phyloP scores from a whole-genome alignment of 495 filamentous ascomycete species.

The Opeltia flavorubescens region DNA sequence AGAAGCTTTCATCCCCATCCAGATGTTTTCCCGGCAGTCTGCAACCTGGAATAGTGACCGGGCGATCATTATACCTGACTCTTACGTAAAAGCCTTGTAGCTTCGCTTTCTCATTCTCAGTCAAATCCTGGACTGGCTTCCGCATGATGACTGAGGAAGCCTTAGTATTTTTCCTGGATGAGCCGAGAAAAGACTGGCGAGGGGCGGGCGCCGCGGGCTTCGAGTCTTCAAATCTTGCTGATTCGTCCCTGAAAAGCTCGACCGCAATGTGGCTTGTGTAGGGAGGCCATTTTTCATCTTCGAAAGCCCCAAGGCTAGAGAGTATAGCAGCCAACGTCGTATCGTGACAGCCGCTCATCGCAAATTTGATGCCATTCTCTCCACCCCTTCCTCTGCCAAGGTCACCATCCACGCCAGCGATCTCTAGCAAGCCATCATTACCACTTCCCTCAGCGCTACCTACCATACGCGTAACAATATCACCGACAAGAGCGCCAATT shows the following conservation, averaged over 20 bases:
- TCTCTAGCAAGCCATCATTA: constrained; percentile 37
- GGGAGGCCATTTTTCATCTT: constrained; percentile 66
- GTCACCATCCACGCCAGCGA: constrained; percentile 27
- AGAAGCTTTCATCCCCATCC: constrained; percentile 79
- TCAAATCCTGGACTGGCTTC: constrained; percentile 33
- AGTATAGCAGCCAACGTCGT: constrained; percentile 77
- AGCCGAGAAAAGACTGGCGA: constrained; percentile 18
- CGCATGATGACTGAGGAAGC: constrained; percentile 15
- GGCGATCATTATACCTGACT: constrained; percentile 79
- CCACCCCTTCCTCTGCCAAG: constrained; percentile 24
- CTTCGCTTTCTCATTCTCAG: constrained; percentile 33
- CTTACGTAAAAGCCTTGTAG: constrained; percentile 75
- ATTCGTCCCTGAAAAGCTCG: constrained; percentile 58
- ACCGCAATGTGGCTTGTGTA: constrained; percentile 86
- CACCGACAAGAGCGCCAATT: constrained; percentile 71
- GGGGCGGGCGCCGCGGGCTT: constrained; percentile 6
- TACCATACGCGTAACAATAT: constrained; percentile 75
- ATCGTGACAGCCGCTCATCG: constrained; percentile 82
- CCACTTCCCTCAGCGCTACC: constrained; percentile 49
- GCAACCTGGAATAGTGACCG: constrained; percentile 72
- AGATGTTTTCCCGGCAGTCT: constrained; percentile 64
- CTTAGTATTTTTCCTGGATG: neutral
- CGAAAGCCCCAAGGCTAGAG: constrained; percentile 63
- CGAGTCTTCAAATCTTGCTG: constrained; percentile 9
- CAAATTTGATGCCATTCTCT: constrained; percentile 49